Conservation (phyloP, 169 alveolate species). For the Cryptosporidium sp. region DNA sequence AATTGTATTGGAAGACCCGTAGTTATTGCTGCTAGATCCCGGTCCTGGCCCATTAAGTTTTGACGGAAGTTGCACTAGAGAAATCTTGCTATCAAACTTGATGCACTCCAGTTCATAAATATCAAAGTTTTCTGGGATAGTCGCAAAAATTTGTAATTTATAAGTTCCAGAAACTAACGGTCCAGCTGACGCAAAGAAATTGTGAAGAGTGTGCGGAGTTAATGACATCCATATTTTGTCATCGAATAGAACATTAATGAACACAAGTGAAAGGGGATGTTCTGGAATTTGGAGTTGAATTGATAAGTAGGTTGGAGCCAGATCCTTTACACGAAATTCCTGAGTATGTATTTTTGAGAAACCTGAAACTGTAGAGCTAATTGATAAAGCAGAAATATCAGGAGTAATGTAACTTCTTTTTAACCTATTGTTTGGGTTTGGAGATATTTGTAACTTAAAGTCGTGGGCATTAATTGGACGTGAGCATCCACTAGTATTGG, state of each 20-base stretch:
- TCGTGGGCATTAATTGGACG: neutral
- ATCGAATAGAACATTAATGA: constrained; percentile 7
- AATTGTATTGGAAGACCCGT: neutral
- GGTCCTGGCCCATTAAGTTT: neutral
- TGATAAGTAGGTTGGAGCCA: constrained; percentile 21
- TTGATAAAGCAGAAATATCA: neutral
- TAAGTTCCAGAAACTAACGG: constrained; percentile 55
- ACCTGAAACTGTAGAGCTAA: neutral
- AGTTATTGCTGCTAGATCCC: neutral
- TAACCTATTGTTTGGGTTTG: neutral
- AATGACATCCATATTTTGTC: constrained; percentile 38
- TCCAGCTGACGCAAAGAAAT: constrained; percentile 38
- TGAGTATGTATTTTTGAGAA: neutral
- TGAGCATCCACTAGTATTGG: neutral
- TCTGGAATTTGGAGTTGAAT: constrained; percentile 29
- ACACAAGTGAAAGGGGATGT: neutral
- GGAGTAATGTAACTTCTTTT: neutral
- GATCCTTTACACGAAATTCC: constrained; percentile 18
- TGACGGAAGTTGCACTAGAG: constrained; percentile 18
- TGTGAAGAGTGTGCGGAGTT: constrained; percentile 10
- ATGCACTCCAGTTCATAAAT: neutral
- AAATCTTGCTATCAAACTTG: constrained; percentile 5
- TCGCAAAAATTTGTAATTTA: constrained; percentile 17
- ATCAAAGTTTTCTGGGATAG: neutral
- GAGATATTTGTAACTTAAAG: neutral